Base-by-base conservation (phyloP, 129 eudicot genomes). In the Cynara cardunculus region DNA sequence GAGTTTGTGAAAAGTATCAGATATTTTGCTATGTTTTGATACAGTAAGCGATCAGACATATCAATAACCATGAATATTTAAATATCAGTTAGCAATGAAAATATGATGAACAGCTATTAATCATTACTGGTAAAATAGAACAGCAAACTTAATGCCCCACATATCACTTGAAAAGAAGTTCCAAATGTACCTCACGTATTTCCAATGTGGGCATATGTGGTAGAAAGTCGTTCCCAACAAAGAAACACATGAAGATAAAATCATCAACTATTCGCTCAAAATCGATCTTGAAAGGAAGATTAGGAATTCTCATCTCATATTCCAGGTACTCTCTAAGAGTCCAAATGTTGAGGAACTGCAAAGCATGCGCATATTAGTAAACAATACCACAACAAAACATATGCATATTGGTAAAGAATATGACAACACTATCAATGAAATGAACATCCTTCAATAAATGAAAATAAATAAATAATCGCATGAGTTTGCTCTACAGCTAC, bases 171-270 rank as follows among this genome's bases (percentile, higher is more conserved):
- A 44, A 77, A 56, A 62, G 25, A 2, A 76, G 28, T 19, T 13
- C 14, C 14, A 85, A 78, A 85, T 87, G 41, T 35, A 95, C 99
- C 99, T 96, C 99, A 4, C 97, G 99, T 74, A 92, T 96, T 86
- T 96, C 99, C 78, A 96, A 85, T 11, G 98, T 96, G 7, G 99
- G 99, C 99, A 96, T 96, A 82, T 96, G 99, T 62, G 98, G 99
- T 73, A 96, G 74, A 73, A 96, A 96, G 69, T 96, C 99, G 69
- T 92, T 92, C 72, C 99, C 99, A 25, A 96, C 99, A 87, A 96
- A 96, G 85, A 96, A 96, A 85, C 99, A 96, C 69, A 96, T 92
- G 91, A 96, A 96, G 83, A 96, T 96, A 78, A 96, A 96, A 72
- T 96, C 99, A 75, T 96, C 99, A 44, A 96, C 79, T 71, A 96